These are phyloP conservation scores for Theileria equi DNA, from an alignment of 169 alveolate species.

Conservation along the genomic window DNA sequence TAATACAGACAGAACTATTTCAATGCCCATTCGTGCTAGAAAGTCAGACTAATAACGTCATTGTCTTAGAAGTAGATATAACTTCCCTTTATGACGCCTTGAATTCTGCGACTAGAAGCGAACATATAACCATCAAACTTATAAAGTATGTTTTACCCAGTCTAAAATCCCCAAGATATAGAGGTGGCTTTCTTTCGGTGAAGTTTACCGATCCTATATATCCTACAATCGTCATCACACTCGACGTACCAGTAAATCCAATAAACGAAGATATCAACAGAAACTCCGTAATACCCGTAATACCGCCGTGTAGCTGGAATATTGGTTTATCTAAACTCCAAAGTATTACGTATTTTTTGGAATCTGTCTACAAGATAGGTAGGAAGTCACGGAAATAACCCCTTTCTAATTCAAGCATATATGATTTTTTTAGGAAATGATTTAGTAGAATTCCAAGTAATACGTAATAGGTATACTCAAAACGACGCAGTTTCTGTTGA, in stretches of 20 bases:
- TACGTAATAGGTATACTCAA: neutral
- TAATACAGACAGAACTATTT: constrained; percentile 47
- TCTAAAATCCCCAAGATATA: neutral
- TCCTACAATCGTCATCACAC: constrained; percentile 37
- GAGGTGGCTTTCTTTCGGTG: constrained; percentile 24
- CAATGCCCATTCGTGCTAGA: constrained; percentile 25
- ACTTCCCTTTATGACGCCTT: constrained; percentile 47
- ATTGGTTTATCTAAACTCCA: constrained; percentile 47
- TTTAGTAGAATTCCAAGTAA: constrained; percentile 35
- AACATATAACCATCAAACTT: constrained; percentile 30
- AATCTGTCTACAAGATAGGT: constrained; percentile 48
- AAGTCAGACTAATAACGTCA: constrained; percentile 6
- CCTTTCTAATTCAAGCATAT: neutral
- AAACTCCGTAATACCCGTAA: constrained; percentile 27
- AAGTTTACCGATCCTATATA: constrained; percentile 47
- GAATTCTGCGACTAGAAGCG: constrained; percentile 54
- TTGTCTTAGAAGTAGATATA: constrained; percentile 41
- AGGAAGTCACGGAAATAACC: neutral
- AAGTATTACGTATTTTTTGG: constrained; percentile 36
- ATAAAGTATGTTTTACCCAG: constrained; percentile 5
- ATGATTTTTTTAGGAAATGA: constrained; percentile 29
- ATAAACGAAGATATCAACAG: neutral
- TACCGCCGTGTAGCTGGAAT: constrained; percentile 42
- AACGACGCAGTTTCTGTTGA: neutral
- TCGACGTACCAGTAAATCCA: constrained; percentile 38